Evolutionary conservation across 371 early-diverging fungal species (phyloP).

Genomic region (Cokeromyces recurvatus): DNA sequence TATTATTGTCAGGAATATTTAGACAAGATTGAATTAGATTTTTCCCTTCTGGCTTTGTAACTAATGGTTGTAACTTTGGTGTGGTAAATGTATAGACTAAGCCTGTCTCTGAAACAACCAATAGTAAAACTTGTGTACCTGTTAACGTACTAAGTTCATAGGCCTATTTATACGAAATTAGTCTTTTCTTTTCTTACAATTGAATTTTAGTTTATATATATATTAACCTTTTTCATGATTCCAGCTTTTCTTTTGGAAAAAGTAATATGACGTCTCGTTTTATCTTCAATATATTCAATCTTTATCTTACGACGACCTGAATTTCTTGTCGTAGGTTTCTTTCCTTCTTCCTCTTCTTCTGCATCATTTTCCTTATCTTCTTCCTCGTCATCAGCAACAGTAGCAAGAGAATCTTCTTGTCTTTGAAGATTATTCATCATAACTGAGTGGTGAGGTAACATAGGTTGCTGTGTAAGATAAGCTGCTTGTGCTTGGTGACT

Average conservation of each 20-base stretch:
- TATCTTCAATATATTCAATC: slow-evolving; percentile 92
- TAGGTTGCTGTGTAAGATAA: neutral
- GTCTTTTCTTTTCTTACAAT: no score
- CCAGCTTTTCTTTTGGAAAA: slow-evolving; percentile 97
- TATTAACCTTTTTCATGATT: slow-evolving; percentile 89
- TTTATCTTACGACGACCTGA: slow-evolving; percentile 88
- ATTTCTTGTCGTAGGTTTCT: slow-evolving; percentile 50
- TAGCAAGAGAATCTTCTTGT: slow-evolving; percentile 9
- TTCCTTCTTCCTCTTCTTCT: slow-evolving; percentile 29
- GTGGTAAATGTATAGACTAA: slow-evolving; percentile 98
- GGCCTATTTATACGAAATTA: slow-evolving; percentile 47
- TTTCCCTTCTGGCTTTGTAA: slow-evolving; percentile 88
- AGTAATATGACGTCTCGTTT: slow-evolving; percentile 89
- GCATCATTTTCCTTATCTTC: slow-evolving; percentile 15
- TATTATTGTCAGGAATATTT: slow-evolving; percentile 79
- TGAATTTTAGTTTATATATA: neutral
- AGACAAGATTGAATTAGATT: slow-evolving; percentile 90
- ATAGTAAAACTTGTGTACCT: slow-evolving; percentile 90
- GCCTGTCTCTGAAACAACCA: slow-evolving; percentile 95
- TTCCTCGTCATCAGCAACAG: slow-evolving; percentile 17
- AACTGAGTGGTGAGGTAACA: no score
- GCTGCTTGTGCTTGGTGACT: no score
- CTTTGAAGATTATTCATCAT: no score
- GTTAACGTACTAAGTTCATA: slow-evolving; percentile 93
- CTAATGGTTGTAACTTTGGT: slow-evolving; percentile 90